Conservation (phyloP, 2,329 filamentous ascomycete species). For the Pseudovirgaria hyperparasitica region DNA sequence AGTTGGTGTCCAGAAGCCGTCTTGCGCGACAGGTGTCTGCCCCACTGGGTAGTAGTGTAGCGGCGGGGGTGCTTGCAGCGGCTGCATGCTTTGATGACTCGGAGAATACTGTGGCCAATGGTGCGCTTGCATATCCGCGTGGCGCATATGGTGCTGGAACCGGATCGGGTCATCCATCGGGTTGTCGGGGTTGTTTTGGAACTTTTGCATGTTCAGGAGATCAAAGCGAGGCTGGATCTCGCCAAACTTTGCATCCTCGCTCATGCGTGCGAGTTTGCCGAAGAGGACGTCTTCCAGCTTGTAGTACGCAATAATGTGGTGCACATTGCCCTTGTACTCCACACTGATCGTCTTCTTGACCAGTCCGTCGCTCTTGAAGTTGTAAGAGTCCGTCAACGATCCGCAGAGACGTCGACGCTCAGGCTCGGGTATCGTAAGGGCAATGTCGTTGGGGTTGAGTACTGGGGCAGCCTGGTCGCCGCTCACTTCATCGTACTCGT, state of each 20-base stretch:
- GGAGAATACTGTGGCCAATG: too few species aligned
- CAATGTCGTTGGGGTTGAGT: slow-evolving; percentile 11
- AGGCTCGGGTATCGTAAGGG: slow-evolving; percentile 8
- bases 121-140: too few species aligned
- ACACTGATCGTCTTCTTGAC: slow-evolving; percentile 92
- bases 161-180: too few species aligned
- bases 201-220: too few species aligned
- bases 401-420: slow-evolving; percentile 56
- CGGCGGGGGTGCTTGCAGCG: too few species aligned
- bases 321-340: slow-evolving; percentile 57
- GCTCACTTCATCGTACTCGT: slow-evolving; percentile 18
- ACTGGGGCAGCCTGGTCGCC: slow-evolving; percentile 5
- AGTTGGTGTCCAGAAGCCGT: too few species aligned
- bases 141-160: too few species aligned
- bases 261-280: slow-evolving; percentile 22
- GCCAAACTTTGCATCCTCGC: slow-evolving; percentile 19
- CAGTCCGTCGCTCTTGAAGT: slow-evolving; percentile 69
- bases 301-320: slow-evolving; percentile 87
- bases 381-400: slow-evolving; percentile 79
- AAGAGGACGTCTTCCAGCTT: slow-evolving; percentile 60
- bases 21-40: too few species aligned
- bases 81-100: too few species aligned
- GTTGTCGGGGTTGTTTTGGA: too few species aligned
- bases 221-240: slow-evolving; percentile 20
- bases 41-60: too few species aligned